phyloP scores from a whole-genome alignment of 345 rosid genomes.

The rapeseed (Brassica napus) region DNA sequence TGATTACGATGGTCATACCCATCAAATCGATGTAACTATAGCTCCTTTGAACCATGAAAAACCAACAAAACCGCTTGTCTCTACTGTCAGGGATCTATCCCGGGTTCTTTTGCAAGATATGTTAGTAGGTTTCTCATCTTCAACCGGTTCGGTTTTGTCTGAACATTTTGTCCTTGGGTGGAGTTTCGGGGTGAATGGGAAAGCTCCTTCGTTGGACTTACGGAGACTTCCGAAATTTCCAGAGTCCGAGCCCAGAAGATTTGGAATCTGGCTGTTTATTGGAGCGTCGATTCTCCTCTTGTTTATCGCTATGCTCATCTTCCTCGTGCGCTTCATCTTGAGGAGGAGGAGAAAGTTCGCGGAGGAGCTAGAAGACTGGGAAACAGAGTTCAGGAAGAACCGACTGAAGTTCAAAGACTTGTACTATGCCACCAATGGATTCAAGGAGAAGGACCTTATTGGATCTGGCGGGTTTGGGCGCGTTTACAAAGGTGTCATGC shows the following conservation, averaged over 20 bases:
- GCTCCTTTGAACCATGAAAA: not conserved
- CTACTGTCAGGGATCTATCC: not conserved
- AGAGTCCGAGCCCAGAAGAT: too few relatives aligned
- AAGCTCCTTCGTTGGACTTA: not conserved
- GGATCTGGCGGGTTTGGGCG: too few relatives aligned
- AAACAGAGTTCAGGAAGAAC: slow-evolving; percentile 70
- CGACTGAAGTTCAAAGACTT: slow-evolving; percentile 64
- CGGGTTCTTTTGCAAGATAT: slow-evolving; percentile 27
- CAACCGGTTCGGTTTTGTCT: not conserved
- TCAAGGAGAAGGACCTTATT: too few relatives aligned
- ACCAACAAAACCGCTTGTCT: not conserved
- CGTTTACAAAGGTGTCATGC: too few relatives aligned
- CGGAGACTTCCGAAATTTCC: slow-evolving; percentile 36
- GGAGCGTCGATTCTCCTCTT: not conserved
- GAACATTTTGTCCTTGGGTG: slow-evolving; percentile 3
- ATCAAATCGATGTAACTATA: not conserved
- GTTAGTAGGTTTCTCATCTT: not conserved
- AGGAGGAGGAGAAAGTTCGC: slow-evolving; percentile 28
- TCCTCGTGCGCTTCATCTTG: slow-evolving; percentile 16
- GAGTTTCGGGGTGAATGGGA: not conserved
- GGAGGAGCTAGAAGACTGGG: slow-evolving; percentile 75
- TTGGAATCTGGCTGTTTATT: too few relatives aligned
- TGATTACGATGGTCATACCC: slow-evolving; percentile 54
- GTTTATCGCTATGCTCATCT: slow-evolving; percentile 25
- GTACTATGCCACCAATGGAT: slow-evolving; percentile 58